phyloP scores from a whole-genome alignment of 805 yeast genomes.

The Debaryomyces tyrocola region DNA sequence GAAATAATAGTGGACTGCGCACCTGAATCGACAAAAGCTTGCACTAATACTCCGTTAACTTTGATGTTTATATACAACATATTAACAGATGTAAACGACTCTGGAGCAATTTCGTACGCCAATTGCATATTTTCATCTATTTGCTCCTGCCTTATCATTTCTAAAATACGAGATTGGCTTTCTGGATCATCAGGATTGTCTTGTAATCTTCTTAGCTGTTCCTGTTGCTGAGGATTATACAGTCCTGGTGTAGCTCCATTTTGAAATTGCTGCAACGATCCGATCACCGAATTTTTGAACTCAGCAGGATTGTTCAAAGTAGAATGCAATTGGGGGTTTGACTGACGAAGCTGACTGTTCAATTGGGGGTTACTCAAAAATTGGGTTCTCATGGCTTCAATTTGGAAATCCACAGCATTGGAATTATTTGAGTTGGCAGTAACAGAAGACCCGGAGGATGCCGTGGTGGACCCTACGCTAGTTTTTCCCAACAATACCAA shows the following conservation, averaged over 20 bases:
- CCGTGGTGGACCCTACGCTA: constrained; percentile 11
- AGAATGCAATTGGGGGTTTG: constrained; percentile 50
- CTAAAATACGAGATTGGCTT: constrained; percentile 63
- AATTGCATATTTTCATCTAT: constrained; percentile 76
- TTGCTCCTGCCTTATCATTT: constrained; percentile 65
- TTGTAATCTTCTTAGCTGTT: constrained; percentile 54
- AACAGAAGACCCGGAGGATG: constrained; percentile 6
- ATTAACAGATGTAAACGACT: constrained; percentile 74
- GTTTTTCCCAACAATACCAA: constrained; percentile 45
- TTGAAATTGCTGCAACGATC: constrained; percentile 33
- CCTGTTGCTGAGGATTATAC: constrained; percentile 35
- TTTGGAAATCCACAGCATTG: constrained; percentile 24
- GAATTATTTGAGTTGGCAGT: constrained; percentile 1
- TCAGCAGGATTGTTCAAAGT: constrained; percentile 46
- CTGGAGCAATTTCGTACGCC: constrained; percentile 89
- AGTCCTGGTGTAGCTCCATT: constrained; percentile 18
- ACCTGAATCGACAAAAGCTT: constrained; percentile 96
- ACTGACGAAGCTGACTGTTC: constrained; percentile 31
- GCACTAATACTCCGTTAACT: constrained; percentile 77
- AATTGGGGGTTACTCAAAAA: constrained; percentile 41
- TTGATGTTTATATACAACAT: constrained; percentile 81
- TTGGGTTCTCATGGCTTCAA: constrained; percentile 53
- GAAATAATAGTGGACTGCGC: constrained; percentile 89
- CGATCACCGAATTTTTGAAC: constrained; percentile 44
- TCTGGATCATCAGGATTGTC: constrained; percentile 71